phyloP scores from a whole-genome alignment of 179 eudicot species.

The Corrigiola litoralis region DNA sequence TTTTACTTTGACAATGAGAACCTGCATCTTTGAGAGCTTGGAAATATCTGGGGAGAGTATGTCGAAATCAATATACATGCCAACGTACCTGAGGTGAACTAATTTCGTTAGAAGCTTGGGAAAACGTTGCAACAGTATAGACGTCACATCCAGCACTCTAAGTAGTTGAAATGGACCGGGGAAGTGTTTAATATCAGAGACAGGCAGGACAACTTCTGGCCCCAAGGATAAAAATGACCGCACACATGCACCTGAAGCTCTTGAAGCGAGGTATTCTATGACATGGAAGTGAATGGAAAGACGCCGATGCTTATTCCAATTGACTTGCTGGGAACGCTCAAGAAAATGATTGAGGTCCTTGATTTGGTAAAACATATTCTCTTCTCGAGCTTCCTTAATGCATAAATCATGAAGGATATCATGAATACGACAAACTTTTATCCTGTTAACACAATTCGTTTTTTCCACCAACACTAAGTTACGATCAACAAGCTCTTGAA shows the following conservation, averaged over 20 bases:
- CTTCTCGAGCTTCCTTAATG: constrained; percentile 11
- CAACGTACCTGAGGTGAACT: constrained; percentile 15
- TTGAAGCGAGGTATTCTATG: constrained; percentile 3
- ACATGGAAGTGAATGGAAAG: constrained; percentile 11
- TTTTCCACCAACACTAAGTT: constrained; percentile 19
- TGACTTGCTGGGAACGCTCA: background rate
- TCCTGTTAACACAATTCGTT: constrained; percentile 4
- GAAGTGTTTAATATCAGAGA: background rate
- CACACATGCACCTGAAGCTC: constrained; percentile 13
- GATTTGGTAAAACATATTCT: constrained; percentile 15
- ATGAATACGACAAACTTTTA: constrained; percentile 25
- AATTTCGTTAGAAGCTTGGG: constrained; percentile 4
- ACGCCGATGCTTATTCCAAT: constrained; percentile 10
- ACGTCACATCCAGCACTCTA: constrained; percentile 17
- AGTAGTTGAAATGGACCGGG: constrained; percentile 16
- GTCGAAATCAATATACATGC: constrained; percentile 10
- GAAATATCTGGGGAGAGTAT: constrained; percentile 9
- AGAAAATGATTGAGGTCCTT: constrained; percentile 3
- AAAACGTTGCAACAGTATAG: constrained; percentile 13
- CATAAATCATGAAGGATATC: constrained; percentile 29
- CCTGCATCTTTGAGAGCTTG: constrained; percentile 20
- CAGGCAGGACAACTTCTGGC: background rate
- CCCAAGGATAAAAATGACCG: constrained; percentile 13
- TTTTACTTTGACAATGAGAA: constrained; percentile 4
- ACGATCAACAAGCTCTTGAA: constrained; percentile 26